Evolutionary conservation across 352 stramenopile genomes (phyloP).

Genomic region (Globisporangium orthogonon): DNA sequence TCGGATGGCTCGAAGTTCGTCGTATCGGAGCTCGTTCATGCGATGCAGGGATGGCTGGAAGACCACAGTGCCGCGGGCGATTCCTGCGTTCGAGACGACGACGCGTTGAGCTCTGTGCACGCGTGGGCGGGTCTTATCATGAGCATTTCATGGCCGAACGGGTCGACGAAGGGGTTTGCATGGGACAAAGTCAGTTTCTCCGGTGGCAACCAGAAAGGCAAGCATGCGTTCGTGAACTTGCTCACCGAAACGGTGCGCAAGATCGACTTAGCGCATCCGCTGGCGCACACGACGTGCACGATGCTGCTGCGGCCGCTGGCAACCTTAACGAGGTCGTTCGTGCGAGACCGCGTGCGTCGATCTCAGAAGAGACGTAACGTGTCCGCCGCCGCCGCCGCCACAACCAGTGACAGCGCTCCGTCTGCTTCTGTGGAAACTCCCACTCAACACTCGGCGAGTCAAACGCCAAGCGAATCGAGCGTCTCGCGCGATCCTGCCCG

Average conservation of each 20-base stretch:
- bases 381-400: not conserved
- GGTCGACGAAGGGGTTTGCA: conserved; percentile 64
- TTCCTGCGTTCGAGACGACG: conserved; percentile 53
- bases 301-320: conserved; percentile 81
- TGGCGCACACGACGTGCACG: conserved; percentile 64
- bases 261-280: conserved; percentile 67
- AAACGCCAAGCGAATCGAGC: not conserved
- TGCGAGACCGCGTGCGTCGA: conserved; percentile 62
- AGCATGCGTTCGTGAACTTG: conserved; percentile 72
- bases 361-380: conserved; percentile 54
- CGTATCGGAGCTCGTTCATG: conserved; percentile 61
- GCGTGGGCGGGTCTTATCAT: conserved; percentile 82
- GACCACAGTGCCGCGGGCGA: conserved; percentile 5
- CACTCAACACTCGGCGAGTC: not conserved
- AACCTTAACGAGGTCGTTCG: conserved; percentile 74
- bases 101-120: conserved; percentile 69
- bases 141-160: conserved; percentile 84
- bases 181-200: conserved; percentile 73
- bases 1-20: conserved; percentile 72
- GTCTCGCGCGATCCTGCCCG: not conserved
- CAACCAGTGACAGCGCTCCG: not conserved
- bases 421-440: not conserved
- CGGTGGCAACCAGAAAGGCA: conserved; percentile 53
- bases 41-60: conserved; percentile 63
- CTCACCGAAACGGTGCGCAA: conserved; percentile 74